Evolutionary conservation across 1,284 basidiomycete genomes (phyloP).

Genomic region (Coniferiporia weirii): DNA sequence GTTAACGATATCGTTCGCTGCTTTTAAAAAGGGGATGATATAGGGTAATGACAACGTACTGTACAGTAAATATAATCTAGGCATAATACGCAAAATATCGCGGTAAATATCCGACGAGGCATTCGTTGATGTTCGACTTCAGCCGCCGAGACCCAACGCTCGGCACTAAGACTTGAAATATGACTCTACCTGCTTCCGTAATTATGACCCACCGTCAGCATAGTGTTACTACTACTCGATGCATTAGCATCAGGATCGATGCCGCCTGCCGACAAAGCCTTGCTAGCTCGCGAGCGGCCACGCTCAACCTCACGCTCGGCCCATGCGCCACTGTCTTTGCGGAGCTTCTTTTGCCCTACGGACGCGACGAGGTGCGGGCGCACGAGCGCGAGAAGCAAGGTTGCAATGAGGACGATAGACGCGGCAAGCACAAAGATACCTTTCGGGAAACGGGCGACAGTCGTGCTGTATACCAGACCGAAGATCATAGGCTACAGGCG

Average conservation of each 20-base stretch:
- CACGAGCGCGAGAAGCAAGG: slow-evolving; percentile 63
- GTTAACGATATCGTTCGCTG: neutral
- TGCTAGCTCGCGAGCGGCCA: slow-evolving; percentile 51
- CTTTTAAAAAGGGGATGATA: neutral
- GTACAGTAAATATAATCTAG: neutral
- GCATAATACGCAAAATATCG: neutral
- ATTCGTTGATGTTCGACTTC: neutral
- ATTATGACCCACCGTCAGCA: neutral
- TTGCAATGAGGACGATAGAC: slow-evolving; percentile 34
- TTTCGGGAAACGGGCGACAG: slow-evolving; percentile 61
- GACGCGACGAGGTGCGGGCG: slow-evolving; percentile 33
- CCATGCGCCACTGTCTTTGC: slow-evolving; percentile 18
- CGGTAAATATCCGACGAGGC: neutral
- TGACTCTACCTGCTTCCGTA: neutral
- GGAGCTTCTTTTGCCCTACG: slow-evolving; percentile 24
- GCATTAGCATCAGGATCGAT: neutral
- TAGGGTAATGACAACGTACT: neutral
- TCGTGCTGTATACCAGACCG: slow-evolving; percentile 59
- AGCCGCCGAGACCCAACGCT: neutral
- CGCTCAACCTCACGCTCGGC: slow-evolving; percentile 34
- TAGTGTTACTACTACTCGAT: neutral
- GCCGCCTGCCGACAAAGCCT: slow-evolving; percentile 40
- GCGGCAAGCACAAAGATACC: slow-evolving; percentile 46
- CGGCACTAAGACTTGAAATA: neutral
- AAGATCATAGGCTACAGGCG: slow-evolving; percentile 57